Conservation (phyloP, 257 asterid species). For the Nicotiana otophora region DNA sequence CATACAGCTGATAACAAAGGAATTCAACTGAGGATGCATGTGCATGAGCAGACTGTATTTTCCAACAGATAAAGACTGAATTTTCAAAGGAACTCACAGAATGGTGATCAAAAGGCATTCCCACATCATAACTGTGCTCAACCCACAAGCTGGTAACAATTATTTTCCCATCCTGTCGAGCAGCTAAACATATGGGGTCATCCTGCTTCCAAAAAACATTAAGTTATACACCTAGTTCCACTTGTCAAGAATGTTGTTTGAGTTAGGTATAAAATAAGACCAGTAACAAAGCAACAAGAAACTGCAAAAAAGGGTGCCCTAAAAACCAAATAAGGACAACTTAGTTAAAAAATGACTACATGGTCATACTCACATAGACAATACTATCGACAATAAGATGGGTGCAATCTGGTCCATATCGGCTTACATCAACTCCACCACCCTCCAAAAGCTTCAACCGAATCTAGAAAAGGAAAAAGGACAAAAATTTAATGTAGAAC, state of each 20-base stretch:
- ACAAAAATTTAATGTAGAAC: neutral
- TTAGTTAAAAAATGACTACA: too few species aligned
- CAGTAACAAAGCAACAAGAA: neutral
- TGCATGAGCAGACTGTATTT: neutral
- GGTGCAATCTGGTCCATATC: constrained; percentile 63
- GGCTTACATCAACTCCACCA: constrained; percentile 64
- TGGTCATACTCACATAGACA: constrained; percentile 51
- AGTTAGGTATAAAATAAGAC: neutral
- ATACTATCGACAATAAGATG: constrained; percentile 70
- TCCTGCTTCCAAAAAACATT: constrained; percentile 37
- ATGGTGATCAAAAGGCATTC: constrained; percentile 48
- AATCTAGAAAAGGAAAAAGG: constrained; percentile 27
- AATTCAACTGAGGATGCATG: neutral
- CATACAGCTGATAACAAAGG: neutral
- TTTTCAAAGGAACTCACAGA: constrained; percentile 40
- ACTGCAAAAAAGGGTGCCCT: neutral
- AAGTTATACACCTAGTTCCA: constrained; percentile 3
- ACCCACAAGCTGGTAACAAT: constrained; percentile 83
- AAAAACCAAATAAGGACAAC: neutral
- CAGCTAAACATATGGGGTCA: constrained; percentile 72
- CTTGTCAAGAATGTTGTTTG: neutral
- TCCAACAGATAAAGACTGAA: neutral
- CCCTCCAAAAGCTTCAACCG: constrained; percentile 57
- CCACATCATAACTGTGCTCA: constrained; percentile 64
- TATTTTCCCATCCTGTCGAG: constrained; percentile 66